phyloP scores from a whole-genome alignment of 768 basidiomycete genomes.

The Pisolithus orientalis region DNA sequence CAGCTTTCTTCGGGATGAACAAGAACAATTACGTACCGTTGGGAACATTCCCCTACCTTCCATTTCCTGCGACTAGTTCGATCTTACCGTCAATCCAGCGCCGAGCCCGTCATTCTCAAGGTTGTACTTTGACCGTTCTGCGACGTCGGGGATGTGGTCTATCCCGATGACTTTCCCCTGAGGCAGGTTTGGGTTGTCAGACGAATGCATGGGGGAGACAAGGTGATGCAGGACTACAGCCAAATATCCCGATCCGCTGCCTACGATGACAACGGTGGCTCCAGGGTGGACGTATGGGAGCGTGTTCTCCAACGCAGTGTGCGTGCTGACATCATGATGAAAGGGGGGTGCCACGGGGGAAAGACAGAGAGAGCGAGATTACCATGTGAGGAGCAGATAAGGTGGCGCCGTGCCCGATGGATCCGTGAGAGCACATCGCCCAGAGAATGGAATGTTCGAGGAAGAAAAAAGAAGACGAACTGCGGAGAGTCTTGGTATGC shows the following conservation, averaged over 20 bases:
- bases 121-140: constrained; percentile 64
- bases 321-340: constrained; percentile 57
- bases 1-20: neutral
- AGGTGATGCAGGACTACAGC: constrained; percentile 77
- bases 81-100: constrained; percentile 47
- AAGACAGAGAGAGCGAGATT: constrained; percentile 3
- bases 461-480: constrained; percentile 32
- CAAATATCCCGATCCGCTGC: constrained; percentile 84
- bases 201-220: constrained; percentile 30
- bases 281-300: constrained; percentile 66
- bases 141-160: constrained; percentile 82
- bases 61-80: constrained; percentile 69
- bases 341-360: neutral
- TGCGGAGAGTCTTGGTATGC: constrained; percentile 81
- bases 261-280: constrained; percentile 79
- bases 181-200: constrained; percentile 17
- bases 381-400: constrained; percentile 98
- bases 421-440: constrained; percentile 30
- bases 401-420: constrained; percentile 81
- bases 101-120: constrained; percentile 61
- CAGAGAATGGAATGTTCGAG: neutral
- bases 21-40: neutral
- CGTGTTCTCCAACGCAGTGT: constrained; percentile 71
- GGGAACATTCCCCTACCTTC: constrained; percentile 51
- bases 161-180: constrained; percentile 75